Conservation (phyloP, 345 rosid species). For the Rhizophora apiculata region DNA sequence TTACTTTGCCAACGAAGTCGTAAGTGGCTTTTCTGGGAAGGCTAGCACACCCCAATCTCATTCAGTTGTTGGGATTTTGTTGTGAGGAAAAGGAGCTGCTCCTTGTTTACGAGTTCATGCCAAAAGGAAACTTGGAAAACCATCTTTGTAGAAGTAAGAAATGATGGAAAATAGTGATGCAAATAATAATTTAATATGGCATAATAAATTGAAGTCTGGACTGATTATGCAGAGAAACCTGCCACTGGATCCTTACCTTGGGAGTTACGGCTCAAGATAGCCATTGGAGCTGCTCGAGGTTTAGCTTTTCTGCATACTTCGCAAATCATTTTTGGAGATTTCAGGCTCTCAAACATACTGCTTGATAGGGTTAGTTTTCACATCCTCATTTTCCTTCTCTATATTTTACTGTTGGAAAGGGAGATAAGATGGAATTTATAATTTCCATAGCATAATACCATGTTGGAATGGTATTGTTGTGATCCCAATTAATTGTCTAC, state of each 20-base stretch:
- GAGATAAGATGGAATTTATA: no score
- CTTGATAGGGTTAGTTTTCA: slow-evolving; percentile 60
- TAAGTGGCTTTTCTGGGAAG: slow-evolving; percentile 74
- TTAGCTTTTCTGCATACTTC: slow-evolving; percentile 66
- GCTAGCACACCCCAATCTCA: slow-evolving; percentile 78
- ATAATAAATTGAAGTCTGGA: slow-evolving; percentile 6
- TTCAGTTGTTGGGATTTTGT: slow-evolving; percentile 71
- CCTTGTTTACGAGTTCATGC: slow-evolving; percentile 78
- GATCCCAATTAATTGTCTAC: no score
- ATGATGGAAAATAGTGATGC: slow-evolving; percentile 4
- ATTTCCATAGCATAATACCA: no score
- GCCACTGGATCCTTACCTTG: slow-evolving; percentile 62
- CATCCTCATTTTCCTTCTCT: no score
- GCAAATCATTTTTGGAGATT: slow-evolving; percentile 74
- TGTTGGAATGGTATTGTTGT: no score
- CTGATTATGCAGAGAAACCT: slow-evolving; percentile 37
- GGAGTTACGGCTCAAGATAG: slow-evolving; percentile 72
- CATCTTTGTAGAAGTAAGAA: slow-evolving; percentile 75
- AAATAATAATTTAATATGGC: not conserved
- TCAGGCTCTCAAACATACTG: slow-evolving; percentile 73
- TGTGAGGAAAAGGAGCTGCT: slow-evolving; percentile 66
- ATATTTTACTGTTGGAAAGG: no score
- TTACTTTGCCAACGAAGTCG: slow-evolving; percentile 43
- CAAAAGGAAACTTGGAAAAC: slow-evolving; percentile 69
- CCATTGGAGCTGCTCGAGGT: slow-evolving; percentile 74